phyloP scores from a whole-genome alignment of 225 moss, liverwort and hornwort species.

The Asterella californica region DNA sequence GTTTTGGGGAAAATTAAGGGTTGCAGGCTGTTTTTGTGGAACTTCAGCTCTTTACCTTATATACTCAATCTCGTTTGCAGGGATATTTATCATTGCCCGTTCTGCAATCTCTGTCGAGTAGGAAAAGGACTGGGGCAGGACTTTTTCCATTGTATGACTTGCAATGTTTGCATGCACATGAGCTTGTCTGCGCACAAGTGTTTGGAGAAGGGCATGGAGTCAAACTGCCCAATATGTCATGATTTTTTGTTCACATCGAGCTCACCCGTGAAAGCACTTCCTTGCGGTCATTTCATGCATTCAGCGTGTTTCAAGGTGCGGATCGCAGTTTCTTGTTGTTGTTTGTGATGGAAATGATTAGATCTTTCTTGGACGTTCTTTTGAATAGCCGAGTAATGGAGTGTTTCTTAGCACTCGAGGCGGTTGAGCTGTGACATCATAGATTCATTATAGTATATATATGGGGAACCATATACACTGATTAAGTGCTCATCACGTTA shows the following conservation, averaged over 20 bases:
- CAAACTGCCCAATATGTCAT: conserved; percentile 96
- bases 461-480: neutral
- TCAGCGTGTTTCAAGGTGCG: conserved; percentile 90
- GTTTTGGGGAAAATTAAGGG: neutral
- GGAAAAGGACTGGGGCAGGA: conserved; percentile 95
- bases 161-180: conserved; percentile 92
- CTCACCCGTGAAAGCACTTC: conserved; percentile 91
- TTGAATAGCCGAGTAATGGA: neutral
- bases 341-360: neutral
- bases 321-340: neutral
- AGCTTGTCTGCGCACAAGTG: conserved; percentile 78
- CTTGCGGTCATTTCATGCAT: conserved; percentile 99
- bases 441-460: neutral
- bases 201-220: conserved; percentile 89
- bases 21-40: neutral
- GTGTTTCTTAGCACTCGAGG: no score
- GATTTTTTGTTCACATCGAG: conserved; percentile 96
- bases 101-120: conserved; percentile 96
- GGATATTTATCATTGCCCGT: conserved; percentile 94
- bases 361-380: neutral
- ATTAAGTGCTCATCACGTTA: neutral
- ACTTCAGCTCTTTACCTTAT: neutral
- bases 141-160: conserved; percentile 97
- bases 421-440: neutral
- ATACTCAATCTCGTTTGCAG: conserved; percentile 35